Base-by-base conservation (phyloP, 176 grass and related monocot genomes). In the Typha latifolia region DNA sequence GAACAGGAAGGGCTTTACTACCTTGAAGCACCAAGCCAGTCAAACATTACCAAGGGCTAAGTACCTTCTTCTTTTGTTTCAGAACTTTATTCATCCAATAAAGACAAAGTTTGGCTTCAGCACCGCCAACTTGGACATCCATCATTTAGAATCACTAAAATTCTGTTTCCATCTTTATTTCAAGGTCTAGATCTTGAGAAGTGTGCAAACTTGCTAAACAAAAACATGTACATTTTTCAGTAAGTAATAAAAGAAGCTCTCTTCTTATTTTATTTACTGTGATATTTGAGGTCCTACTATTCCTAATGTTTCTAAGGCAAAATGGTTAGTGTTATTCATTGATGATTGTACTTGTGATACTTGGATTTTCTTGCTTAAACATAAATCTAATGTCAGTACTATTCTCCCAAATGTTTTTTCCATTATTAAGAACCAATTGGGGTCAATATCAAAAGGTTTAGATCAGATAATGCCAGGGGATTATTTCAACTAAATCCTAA, bases 231-330 rank as follows among this genome's bases (percentile, higher is more conserved):
- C 9, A 13, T 19, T 66, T 66, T 48, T 8, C 4, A 48, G 16
- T 47, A 6, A 66, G 29, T 47, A 66, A 47, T 66, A 66, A 66
- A 66, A 66, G 63, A 66, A 66, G 1, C 2, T 66, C 29, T 66
- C 14, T 19, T 66, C 19, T 66, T 20, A 66, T 66, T 2, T 47
- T 14, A 47, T 66, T 66, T 29, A 66, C 2, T 47, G 0, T 47
- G 29, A 12, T 21, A 62, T 62, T 24, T 29, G 59, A 4, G 18
- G 31, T 66, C 12, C 63, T 47, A 15, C 27, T 66, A 66, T 18
- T 48, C 5, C 13, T 66, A 48, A 20, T 66, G 32, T 66, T 47
- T 66, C 34, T 5, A 26, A 8, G 12, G 3, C 4, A 32, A 13
- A 9, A 66, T 66, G 4, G 63, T 66, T 66, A 47, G 63, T 65